phyloP scores from a whole-genome alignment of 108 stramenopile genomes.

The Skeletonema tropicum region DNA sequence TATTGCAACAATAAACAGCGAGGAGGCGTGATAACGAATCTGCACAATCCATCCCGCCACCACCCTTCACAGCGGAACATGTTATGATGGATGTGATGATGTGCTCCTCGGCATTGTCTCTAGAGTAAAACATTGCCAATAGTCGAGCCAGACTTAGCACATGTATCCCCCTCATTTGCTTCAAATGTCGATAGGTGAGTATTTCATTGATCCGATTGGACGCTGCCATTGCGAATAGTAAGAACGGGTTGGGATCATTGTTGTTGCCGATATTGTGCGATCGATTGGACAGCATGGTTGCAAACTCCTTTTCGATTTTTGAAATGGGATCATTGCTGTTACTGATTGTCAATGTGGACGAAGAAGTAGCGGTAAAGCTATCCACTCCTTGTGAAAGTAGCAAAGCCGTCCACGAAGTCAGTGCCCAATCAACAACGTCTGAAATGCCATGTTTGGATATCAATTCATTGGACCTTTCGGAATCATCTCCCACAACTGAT shows the following conservation, averaged over 20 bases:
- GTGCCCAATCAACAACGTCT: conserved; percentile 32
- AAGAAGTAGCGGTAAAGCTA: not conserved
- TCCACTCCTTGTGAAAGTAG: conserved; percentile 34
- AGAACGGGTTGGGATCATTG: conserved; percentile 1
- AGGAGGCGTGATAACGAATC: conserved; percentile 30
- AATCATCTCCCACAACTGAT: not conserved
- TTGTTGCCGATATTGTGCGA: not conserved
- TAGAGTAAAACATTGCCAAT: conserved; percentile 11
- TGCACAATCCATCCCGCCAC: conserved; percentile 23
- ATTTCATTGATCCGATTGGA: conserved; percentile 28
- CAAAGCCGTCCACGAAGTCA: conserved; percentile 41
- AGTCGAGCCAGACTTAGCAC: conserved; percentile 26
- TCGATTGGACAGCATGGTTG: conserved; percentile 24
- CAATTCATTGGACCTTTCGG: not conserved
- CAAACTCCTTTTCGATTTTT: conserved; percentile 24
- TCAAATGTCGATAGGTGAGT: conserved; percentile 14
- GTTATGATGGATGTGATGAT: conserved; percentile 14
- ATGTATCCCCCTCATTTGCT: conserved; percentile 30
- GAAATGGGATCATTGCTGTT: conserved; percentile 5
- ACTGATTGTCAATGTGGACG: not conserved
- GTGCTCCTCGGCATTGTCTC: conserved; percentile 21
- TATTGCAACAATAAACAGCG: conserved; percentile 24
- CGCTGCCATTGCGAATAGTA: conserved; percentile 12
- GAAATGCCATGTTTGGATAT: not conserved
- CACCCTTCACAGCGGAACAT: conserved; percentile 8